These are phyloP conservation scores for Epichloe hybrida DNA, from an alignment of 2,329 filamentous ascomycete genomes.

Conservation along the genomic window DNA sequence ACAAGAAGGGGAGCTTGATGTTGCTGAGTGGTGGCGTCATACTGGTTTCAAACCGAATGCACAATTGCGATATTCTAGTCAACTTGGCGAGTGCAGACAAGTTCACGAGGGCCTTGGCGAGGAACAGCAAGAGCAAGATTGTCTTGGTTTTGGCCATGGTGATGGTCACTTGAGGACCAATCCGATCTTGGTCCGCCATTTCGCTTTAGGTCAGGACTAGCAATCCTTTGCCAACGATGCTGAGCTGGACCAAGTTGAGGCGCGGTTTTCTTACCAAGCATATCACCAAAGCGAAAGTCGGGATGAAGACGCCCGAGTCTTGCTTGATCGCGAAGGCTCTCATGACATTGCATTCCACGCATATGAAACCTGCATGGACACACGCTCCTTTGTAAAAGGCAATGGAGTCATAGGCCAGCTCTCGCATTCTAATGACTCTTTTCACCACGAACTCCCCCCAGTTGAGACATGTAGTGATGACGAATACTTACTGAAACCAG, in stretches of 20 bases:
- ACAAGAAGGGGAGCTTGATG: neutral
- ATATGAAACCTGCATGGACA: neutral
- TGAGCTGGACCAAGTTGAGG: neutral
- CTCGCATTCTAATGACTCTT: constrained; percentile 15
- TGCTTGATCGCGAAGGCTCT: neutral
- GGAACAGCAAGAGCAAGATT: constrained; percentile 14
- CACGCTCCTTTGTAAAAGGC: neutral
- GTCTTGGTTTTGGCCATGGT: neutral
- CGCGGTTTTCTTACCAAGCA: neutral
- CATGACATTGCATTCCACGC: neutral
- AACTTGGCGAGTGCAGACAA: constrained; percentile 23
- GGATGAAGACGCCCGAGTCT: neutral
- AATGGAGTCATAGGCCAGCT: neutral
- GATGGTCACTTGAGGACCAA: neutral
- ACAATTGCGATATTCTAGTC: constrained; percentile 17
- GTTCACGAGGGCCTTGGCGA: constrained; percentile 10
- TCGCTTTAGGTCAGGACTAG: constrained; percentile 1
- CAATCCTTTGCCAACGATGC: neutral
- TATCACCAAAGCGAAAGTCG: neutral
- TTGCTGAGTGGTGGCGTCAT: constrained; percentile 11
- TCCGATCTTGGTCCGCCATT: neutral
- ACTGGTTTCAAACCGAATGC: constrained; percentile 20
- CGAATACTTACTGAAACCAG: constrained; percentile 82
- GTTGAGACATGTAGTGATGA: constrained; percentile 61
- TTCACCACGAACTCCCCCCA: constrained; percentile 38